phyloP scores from a whole-genome alignment of 2,329 filamentous ascomycete genomes.

The Sphaerulina populicola region DNA sequence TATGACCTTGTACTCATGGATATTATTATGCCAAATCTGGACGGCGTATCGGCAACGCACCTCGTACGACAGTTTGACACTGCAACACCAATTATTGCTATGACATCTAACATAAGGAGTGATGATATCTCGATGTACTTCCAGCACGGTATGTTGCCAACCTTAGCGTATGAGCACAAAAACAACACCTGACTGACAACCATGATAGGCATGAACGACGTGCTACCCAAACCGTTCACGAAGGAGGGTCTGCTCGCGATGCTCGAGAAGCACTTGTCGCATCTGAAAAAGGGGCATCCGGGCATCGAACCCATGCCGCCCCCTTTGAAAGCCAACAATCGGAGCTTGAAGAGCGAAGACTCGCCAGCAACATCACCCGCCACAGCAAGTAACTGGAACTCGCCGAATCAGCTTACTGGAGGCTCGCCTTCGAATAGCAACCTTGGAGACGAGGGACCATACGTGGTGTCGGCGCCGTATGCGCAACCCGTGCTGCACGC shows the following conservation, averaged over 20 bases:
- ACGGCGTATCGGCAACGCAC: slow-evolving; percentile 89
- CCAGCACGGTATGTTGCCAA: slow-evolving; percentile 64
- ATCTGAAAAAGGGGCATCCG: slow-evolving; percentile 56
- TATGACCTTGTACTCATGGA: slow-evolving; percentile 54
- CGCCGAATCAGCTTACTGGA: slow-evolving; percentile 50
- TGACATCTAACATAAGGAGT: slow-evolving; percentile 96
- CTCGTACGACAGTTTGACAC: slow-evolving; percentile 82
- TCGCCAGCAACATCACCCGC: slow-evolving; percentile 56
- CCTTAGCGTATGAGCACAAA: not conserved
- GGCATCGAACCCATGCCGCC: slow-evolving; percentile 43
- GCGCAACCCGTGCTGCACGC: slow-evolving; percentile 25
- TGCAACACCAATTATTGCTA: slow-evolving; percentile 82
- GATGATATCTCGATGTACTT: slow-evolving; percentile 98
- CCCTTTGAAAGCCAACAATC: slow-evolving; percentile 46
- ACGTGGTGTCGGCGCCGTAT: slow-evolving; percentile 39
- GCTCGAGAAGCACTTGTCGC: slow-evolving; percentile 79
- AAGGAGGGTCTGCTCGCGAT: slow-evolving; percentile 69
- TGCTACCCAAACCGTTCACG: slow-evolving; percentile 93
- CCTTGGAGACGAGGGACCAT: slow-evolving; percentile 38
- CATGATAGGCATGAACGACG: slow-evolving; percentile 81
- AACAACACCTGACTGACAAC: not conserved
- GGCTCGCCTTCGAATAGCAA: slow-evolving; percentile 49
- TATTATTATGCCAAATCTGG: slow-evolving; percentile 91
- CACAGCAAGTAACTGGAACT: slow-evolving; percentile 55
- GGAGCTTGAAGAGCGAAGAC: slow-evolving; percentile 55